phyloP scores from a whole-genome alignment of 805 yeast genomes.

The Starmerella floricola region DNA sequence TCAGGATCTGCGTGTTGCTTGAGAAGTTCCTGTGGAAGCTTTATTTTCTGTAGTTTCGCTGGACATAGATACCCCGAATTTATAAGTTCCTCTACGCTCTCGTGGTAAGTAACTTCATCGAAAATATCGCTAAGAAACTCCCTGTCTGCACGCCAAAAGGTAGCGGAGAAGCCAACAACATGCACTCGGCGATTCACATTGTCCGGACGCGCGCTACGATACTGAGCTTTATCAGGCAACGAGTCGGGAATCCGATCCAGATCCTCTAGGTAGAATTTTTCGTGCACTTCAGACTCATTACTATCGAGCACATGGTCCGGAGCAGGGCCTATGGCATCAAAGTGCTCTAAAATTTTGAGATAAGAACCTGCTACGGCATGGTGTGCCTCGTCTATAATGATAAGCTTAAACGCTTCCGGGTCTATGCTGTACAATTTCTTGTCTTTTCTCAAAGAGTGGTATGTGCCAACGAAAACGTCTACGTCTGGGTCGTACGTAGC shows the following conservation, averaged over 20 bases:
- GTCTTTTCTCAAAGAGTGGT: slow-evolving; percentile 46
- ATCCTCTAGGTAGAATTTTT: background rate
- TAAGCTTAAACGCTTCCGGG: slow-evolving; percentile 52
- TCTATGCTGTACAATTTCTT: slow-evolving; percentile 41
- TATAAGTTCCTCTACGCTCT: slow-evolving; percentile 55
- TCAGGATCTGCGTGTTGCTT: background rate
- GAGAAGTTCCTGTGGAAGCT: background rate
- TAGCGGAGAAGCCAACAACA: slow-evolving; percentile 80
- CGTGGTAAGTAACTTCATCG: slow-evolving; percentile 63
- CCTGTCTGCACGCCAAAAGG: slow-evolving; percentile 67
- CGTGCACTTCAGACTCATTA: background rate
- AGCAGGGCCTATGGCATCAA: slow-evolving; percentile 28
- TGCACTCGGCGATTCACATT: slow-evolving; percentile 34
- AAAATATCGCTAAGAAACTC: slow-evolving; percentile 45
- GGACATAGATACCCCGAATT: slow-evolving; percentile 56
- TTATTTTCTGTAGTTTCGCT: slow-evolving; percentile 49
- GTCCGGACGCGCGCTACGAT: background rate
- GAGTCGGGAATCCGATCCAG: background rate
- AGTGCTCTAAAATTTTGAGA: slow-evolving; percentile 43
- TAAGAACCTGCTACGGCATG: slow-evolving; percentile 73
- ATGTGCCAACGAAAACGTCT: slow-evolving; percentile 67
- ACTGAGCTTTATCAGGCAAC: background rate
- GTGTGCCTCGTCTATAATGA: slow-evolving; percentile 85
- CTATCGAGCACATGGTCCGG: too few species aligned
- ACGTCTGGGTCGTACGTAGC: slow-evolving; percentile 29